These are phyloP conservation scores for Boletus subcaerulescens DNA, from an alignment of 768 basidiomycete genomes.

Conservation along the genomic window DNA sequence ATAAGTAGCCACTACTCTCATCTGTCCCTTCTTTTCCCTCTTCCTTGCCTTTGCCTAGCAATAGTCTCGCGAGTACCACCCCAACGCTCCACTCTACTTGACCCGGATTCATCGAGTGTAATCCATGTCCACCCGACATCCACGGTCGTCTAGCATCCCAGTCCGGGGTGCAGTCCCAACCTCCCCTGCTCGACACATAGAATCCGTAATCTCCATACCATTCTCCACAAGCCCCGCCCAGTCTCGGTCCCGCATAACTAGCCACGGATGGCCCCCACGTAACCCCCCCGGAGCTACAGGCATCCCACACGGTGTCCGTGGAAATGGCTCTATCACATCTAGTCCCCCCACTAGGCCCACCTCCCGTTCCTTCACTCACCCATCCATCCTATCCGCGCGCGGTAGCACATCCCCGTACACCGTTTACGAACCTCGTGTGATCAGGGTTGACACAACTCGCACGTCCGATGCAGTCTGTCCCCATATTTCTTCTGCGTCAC, in stretches of 20 bases:
- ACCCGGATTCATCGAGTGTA: background rate
- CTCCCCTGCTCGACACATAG: slow-evolving; percentile 56
- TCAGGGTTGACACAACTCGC: slow-evolving; percentile 52
- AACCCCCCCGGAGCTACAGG: slow-evolving; percentile 34
- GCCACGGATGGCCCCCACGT: slow-evolving; percentile 30
- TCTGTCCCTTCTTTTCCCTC: background rate
- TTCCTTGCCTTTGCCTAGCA: background rate
- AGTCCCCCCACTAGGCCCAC: slow-evolving; percentile 41
- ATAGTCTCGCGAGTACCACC: background rate
- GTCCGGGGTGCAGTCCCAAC: slow-evolving; percentile 46
- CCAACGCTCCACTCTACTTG: background rate
- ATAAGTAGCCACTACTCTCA: slow-evolving; percentile 8
- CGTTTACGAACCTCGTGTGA: slow-evolving; percentile 63
- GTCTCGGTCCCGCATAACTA: slow-evolving; percentile 39
- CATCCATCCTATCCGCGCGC: slow-evolving; percentile 32
- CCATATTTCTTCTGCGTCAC: slow-evolving; percentile 33
- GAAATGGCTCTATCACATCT: slow-evolving; percentile 30
- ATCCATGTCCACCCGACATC: slow-evolving; percentile 48
- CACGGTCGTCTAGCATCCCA: slow-evolving; percentile 67
- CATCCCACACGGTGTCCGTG: slow-evolving; percentile 39
- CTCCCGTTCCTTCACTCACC: slow-evolving; percentile 42
- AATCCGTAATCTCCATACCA: slow-evolving; percentile 64
- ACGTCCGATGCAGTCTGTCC: slow-evolving; percentile 43
- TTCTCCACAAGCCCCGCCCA: slow-evolving; percentile 38
- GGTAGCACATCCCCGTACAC: slow-evolving; percentile 30